Base-by-base conservation (phyloP, 345 rosid genomes). In the Noccaea caerulescens region DNA sequence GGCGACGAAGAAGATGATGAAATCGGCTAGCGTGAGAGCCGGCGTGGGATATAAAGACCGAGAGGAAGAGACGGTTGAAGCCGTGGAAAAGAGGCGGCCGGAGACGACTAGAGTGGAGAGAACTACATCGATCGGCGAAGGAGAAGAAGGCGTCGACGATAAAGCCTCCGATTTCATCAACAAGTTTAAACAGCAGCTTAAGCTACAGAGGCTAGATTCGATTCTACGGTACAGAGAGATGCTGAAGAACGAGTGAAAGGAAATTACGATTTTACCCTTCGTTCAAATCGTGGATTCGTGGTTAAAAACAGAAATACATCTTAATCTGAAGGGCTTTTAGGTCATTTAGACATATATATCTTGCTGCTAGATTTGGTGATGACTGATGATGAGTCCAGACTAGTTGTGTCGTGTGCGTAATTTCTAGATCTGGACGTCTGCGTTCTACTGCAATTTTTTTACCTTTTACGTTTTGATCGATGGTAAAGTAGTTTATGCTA, bases 11-110 rank as follows among this genome's bases (percentile, higher is more conserved):
- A 81, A 69, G 76, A 75, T 93, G 87, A 87, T 69, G 83, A 93
- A 80, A 76, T 87, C 93, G 4, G 87, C 83, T 11, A 90, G 97
- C 78, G 87, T 80, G 79, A 86, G 68, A 59, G 44, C 53, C 20
- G 63, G 61, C 5, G 0, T 42, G 8, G 59, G 68, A 42, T 49
- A 39, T 34, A 8, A 39, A 2, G 68, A 55, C 8, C 49, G 34
- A 10, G 77, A 58, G 46, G 80, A 59, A 39, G 73, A 72, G 59
- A 20, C 81, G 37, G 66, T 54, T 23, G 74, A 72, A 12, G 47
- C 58, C 3, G 73, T 67, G 20, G 81, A 77, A 5, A 77, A 63
- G 71, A 77, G 81, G 7, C 16, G 81, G 54, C 81, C 81, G 43
- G 77, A 65, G 71, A 77, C 81, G 18, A 33, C 23, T 49, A 77